These are phyloP conservation scores for Globisporangium barbulae DNA, from an alignment of 352 stramenopile genomes.

Conservation along the genomic window DNA sequence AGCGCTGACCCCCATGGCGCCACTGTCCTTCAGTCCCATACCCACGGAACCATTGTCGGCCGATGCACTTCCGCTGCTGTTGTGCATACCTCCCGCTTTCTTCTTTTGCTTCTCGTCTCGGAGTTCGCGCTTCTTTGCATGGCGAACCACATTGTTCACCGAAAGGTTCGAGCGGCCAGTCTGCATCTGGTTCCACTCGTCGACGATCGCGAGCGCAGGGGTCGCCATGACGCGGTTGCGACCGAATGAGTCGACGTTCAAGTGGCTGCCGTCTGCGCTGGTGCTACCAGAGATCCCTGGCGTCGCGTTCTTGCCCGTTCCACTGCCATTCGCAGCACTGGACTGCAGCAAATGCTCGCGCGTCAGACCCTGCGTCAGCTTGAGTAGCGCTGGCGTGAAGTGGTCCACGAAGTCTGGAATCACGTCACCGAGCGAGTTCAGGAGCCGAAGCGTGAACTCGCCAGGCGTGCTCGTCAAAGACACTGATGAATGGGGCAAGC, in stretches of 20 bases:
- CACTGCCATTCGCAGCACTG: slow-evolving; percentile 21
- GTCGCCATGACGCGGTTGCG: slow-evolving; percentile 87
- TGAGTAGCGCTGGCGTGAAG: slow-evolving; percentile 74
- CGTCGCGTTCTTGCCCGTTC: background rate
- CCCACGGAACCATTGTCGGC: slow-evolving; percentile 21
- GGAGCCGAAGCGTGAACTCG: slow-evolving; percentile 65
- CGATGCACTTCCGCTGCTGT: background rate
- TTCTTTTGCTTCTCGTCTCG: slow-evolving; percentile 65
- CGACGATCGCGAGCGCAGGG: slow-evolving; percentile 73
- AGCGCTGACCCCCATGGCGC: background rate
- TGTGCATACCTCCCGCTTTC: slow-evolving; percentile 21
- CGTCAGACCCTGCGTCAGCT: slow-evolving; percentile 81
- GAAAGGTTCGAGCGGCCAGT: slow-evolving; percentile 67
- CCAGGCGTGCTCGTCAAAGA: slow-evolving; percentile 57
- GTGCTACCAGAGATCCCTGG: slow-evolving; percentile 14
- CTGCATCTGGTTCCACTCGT: slow-evolving; percentile 82
- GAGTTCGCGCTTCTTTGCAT: slow-evolving; percentile 53
- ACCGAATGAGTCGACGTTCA: slow-evolving; percentile 65
- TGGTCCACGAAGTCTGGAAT: slow-evolving; percentile 71
- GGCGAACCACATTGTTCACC: slow-evolving; percentile 78
- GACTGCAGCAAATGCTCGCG: slow-evolving; percentile 79
- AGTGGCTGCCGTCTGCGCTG: slow-evolving; percentile 33
- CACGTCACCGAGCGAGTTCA: slow-evolving; percentile 56
- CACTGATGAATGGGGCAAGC: slow-evolving; percentile 35
- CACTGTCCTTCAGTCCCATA: slow-evolving; percentile 22